Percentiles rank a stretch among this genome's conserved stretches.
These are phyloP conservation scores for Cornus controversa DNA, from an alignment of 148 eudicot species.

Conservation along the genomic window DNA sequence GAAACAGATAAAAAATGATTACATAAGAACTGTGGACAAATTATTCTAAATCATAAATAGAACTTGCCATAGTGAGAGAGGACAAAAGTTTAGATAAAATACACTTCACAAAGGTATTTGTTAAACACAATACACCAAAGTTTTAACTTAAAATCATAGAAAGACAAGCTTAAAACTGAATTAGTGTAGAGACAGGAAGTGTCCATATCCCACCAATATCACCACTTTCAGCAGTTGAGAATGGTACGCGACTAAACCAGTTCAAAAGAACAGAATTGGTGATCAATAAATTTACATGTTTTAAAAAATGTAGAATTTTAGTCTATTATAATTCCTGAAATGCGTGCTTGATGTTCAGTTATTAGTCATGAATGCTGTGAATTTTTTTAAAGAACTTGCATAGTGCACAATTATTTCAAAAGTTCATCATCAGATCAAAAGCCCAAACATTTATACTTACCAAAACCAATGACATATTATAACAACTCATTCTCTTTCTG, in stretches of 20 bases:
- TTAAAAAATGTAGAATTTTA: background rate
- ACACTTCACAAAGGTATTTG: background rate
- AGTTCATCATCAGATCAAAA: background rate
- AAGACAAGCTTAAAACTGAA: too few species aligned
- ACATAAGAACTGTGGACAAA: background rate
- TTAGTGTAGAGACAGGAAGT: background rate
- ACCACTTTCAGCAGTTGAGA: background rate
- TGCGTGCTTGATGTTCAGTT: background rate
- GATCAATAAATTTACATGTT: background rate
- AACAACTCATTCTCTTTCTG: background rate
- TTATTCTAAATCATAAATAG: background rate
- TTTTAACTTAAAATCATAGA: background rate
- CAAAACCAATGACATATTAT: too few species aligned
- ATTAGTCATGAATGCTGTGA: background rate
- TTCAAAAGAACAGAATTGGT: background rate
- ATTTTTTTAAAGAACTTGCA: background rate
- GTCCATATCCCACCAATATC: background rate
- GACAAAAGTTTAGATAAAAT: background rate
- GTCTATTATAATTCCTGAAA: background rate
- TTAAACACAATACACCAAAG: background rate
- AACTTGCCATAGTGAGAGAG: background rate
- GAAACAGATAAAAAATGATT: conserved; percentile 23
- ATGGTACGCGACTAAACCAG: background rate
- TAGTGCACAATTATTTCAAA: background rate
- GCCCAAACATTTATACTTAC: background rate